phyloP scores from a whole-genome alignment of 2,329 filamentous ascomycete species.

The Penicillium griseofulvum region DNA sequence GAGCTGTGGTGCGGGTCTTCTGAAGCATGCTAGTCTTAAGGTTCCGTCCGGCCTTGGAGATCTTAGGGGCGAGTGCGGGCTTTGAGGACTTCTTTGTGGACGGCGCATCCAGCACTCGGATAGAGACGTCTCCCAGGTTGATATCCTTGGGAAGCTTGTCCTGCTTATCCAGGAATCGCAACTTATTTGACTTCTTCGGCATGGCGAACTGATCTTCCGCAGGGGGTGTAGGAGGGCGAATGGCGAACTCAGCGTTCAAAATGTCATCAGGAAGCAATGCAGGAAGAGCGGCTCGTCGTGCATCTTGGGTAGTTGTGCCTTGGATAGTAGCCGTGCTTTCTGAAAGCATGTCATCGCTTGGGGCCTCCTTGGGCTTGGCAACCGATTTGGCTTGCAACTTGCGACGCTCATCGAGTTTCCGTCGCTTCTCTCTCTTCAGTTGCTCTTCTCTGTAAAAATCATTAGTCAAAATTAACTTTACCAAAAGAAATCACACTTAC shows the following conservation, averaged over 20 bases:
- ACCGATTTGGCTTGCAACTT: constrained; percentile 39
- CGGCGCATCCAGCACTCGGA: constrained; percentile 47
- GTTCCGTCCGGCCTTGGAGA: constrained; percentile 39
- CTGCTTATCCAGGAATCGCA: constrained; percentile 50
- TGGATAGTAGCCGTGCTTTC: constrained; percentile 44
- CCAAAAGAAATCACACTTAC: constrained; percentile 25
- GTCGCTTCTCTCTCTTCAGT: constrained; percentile 40
- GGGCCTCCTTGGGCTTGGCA: constrained; percentile 28
- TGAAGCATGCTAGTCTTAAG: constrained; percentile 43
- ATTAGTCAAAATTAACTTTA: constrained; percentile 18
- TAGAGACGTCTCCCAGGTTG: constrained; percentile 48
- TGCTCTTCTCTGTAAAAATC: constrained; percentile 35
- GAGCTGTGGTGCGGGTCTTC: constrained; percentile 31
- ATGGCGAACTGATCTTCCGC: constrained; percentile 27
- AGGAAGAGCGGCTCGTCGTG: constrained; percentile 43
- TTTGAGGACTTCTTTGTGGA: constrained; percentile 37
- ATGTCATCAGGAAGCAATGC: constrained; percentile 53
- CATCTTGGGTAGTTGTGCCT: constrained; percentile 37
- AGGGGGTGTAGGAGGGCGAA: constrained; percentile 47
- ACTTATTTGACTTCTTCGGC: constrained; percentile 41
- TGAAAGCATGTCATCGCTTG: constrained; percentile 37
- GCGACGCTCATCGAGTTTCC: constrained; percentile 39
- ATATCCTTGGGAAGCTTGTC: constrained; percentile 53
- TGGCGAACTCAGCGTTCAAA: constrained; percentile 46
- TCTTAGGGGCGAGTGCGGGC: constrained; percentile 46